Evolutionary conservation across 345 rosid genomes (phyloP), one percentile per base, ranked within the genome.

Genomic region (Theobroma cacao): DNA sequence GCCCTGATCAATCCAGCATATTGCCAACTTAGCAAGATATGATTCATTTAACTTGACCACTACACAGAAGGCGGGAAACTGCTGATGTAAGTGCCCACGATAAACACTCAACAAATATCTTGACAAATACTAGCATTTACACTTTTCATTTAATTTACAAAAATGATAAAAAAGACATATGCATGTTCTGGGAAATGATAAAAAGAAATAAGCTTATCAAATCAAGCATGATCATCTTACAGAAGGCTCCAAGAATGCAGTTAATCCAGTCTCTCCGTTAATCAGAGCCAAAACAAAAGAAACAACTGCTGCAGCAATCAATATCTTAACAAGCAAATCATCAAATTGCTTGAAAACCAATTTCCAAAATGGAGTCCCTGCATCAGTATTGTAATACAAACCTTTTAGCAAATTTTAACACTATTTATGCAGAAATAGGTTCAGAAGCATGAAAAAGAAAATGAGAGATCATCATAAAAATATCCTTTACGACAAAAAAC

Each of bases 351-450:
- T 96, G 85, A 96, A 84, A 82, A 96, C 97, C 86, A 96, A 83
- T 85, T 90, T 96, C 99, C 99, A 96, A 84, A 96, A 94, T 55
- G 98, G 89, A 84, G 94, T 88, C 85, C 98, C 99, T 94, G 93
- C 84, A 79, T 76, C 74, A 82, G 65, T 76, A 74, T 75, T 79
- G 77, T 24, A 40, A 78, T 17, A 50, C 61, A 76, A 70, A 80
- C 64, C 79, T 40, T 59, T 62, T 61, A 24, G 53, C 30, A 68
- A 10, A 65, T 53, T 65, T 41, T 66, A 65, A 69, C 41, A 60
- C 75, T 60, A 66, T 61, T 24, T 63, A 28, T 18, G 17, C 6
- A 76, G 60, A 38, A 72, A 61, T 36, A 53, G 45, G 45, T 20
- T 52, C 10, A 52, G 47, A 12, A 52, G 60, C 78, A 15, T 20